Evolutionary conservation across 2,329 filamentous ascomycete genomes (phyloP), one percentile per base, ranked within the genome.

Genomic region (Nothophaeocryptopus gaeumannii): DNA sequence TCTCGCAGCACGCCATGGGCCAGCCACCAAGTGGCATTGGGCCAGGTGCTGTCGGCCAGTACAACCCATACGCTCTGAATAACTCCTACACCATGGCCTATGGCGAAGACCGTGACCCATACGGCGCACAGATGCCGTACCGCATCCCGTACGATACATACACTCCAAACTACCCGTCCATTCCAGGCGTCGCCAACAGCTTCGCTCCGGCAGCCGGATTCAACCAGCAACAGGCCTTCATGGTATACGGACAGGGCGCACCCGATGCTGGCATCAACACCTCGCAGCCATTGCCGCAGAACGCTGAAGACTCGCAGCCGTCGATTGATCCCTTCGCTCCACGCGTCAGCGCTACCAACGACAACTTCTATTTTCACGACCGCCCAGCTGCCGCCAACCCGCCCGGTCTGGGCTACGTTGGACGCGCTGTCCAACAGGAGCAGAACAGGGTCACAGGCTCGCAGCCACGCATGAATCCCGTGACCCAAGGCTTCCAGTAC

Each of bases 1-100:
- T 97, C 69, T 65, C 66, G 3, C 64, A 67, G 14, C 61, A 65
- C 26, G 64, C 67, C 5, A 61, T 65, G 45, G 59, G 59, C 9
- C 63, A 67, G 54, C 64, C 67, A 32, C 67, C 67, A 13, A 65
- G 59, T 45, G 67, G 64, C 38, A 65, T 70, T 35, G 67, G 67
- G 16, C 67, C 67, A n/a, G 67, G 68, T 12, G 67, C 66, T 5
- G 61, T 70, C 26, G 55, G 57, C 5, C 53, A 54, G 10, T 51
- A 53, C 47, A 53, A 55, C 37, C 55, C 53, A 34, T 51, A 55
- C 20, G 58, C 48, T 4, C 38, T 58, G 13, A 63, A 63, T 46
- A 60, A 53, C 29, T 45, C 53, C n/a, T 67, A 67, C 59, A 60
- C 64, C 33, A 63, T 67, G 63, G 56, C 61, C 5, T 65, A 67